These are phyloP conservation scores for Chrysoporthe deuterocubensis DNA, from an alignment of 2,329 filamentous ascomycete species.

Conservation along the genomic window DNA sequence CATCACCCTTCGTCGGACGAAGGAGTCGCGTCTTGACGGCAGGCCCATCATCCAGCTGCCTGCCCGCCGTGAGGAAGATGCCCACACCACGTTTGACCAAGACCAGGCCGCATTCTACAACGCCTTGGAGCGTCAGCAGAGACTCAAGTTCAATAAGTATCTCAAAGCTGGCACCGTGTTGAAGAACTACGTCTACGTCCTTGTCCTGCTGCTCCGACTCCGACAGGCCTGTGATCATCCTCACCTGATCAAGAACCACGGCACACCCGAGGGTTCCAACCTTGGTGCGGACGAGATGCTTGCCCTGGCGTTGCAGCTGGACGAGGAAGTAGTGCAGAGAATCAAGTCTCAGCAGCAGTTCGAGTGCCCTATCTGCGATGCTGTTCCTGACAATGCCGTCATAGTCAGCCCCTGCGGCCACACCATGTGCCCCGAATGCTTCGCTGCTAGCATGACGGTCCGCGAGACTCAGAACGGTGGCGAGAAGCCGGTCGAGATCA, in stretches of 20 bases:
- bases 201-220: slow-evolving; percentile 75
- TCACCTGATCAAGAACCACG: slow-evolving; percentile 54
- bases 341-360: slow-evolving; percentile 2
- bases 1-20: slow-evolving; percentile 78
- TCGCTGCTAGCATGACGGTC: slow-evolving; percentile 31
- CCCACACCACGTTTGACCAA: slow-evolving; percentile 65
- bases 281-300: slow-evolving; percentile 36
- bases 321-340: slow-evolving; percentile 25
- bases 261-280: slow-evolving; percentile 36
- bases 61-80: slow-evolving; percentile 60
- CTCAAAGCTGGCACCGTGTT: slow-evolving; percentile 31
- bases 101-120: slow-evolving; percentile 66
- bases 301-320: slow-evolving; percentile 32
- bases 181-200: slow-evolving; percentile 72
- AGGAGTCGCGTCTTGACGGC: slow-evolving; percentile 75
- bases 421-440: slow-evolving; percentile 35
- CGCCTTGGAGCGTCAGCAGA: slow-evolving; percentile 32
- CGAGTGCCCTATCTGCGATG: slow-evolving; percentile 11
- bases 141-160: slow-evolving; percentile 36
- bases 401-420: slow-evolving; percentile 39
- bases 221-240: slow-evolving; percentile 81
- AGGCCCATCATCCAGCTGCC: slow-evolving; percentile 72
- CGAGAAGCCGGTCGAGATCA: background rate
- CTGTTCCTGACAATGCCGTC: slow-evolving; percentile 30
- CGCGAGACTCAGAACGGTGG: background rate